Base-by-base conservation (phyloP, 2,329 filamentous ascomycete species). In the Trichoderma sp. region DNA sequence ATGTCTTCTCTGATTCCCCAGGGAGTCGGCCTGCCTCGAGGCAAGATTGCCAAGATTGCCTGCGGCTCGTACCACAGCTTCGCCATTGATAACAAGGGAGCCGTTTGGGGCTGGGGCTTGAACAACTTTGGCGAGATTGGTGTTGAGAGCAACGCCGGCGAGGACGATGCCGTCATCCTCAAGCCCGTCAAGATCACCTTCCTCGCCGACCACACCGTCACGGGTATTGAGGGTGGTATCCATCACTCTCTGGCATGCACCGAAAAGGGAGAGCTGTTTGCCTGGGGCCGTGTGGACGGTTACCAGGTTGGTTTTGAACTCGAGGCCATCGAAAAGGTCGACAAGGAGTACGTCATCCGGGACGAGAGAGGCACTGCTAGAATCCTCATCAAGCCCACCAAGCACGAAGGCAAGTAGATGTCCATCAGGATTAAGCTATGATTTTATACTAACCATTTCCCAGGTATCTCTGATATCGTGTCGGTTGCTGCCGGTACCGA, bases 61-160 rank as follows among this genome's bases (percentile, higher is more conserved):
- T 90, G 89, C 74, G 94, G 94, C 58, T 89, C 91, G 15, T 95
- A 95, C 82, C 93, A 97, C 84, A 92, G 90, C 76, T 95, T 97
- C 76, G 93, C 93, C 21, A 85, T 97, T 61, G 89, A 92, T 81
- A 86, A 88, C 71, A 87, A 88, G 15, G 92, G 90, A 51, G 86
- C 88, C 34, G 91, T 95, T 36, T 96, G 90, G 82, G 88, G 90
- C 0, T 97, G 94, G 93, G 94, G 94, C 28, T 84, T 95, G 34
- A 97, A 97, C 86, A 94, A 92, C 82, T 97, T 93, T 81, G 92
- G 91, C 74, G 91, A 97, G 83, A 93, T 92, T 18, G 93, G 84
- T 5, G 89, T 92, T 66, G 84, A 85, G 65, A 84, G 87, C 67
- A 87, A 92, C 72, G 84, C 83, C 43, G 80, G 84, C 24, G 80